A percentile compares a stretch with the other conserved stretches of the same genome.
Evolutionary conservation across 2,329 filamentous ascomycete genomes (phyloP).

Genomic region (Hymenoscyphus linearis): DNA sequence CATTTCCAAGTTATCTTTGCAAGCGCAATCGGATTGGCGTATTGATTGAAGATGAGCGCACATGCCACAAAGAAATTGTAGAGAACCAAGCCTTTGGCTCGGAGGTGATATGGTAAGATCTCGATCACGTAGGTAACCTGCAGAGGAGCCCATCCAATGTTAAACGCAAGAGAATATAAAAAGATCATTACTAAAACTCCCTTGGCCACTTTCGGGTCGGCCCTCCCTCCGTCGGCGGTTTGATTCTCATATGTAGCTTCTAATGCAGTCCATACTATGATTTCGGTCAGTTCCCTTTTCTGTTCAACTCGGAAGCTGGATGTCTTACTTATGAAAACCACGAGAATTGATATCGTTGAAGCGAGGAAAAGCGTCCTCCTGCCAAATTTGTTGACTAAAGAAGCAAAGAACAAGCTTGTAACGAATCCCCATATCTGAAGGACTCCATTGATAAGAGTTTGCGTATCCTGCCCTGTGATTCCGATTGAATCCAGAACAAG

Average conservation of each 20-base stretch:
- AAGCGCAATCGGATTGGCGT: slow-evolving; percentile 37
- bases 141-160: slow-evolving; percentile 25
- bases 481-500: slow-evolving; percentile 23
- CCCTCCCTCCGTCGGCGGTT: slow-evolving; percentile 7
- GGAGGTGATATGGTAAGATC: slow-evolving; percentile 25
- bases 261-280: slow-evolving; percentile 19
- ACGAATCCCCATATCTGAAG: slow-evolving; percentile 21
- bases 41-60: slow-evolving; percentile 39
- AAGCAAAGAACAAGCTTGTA: slow-evolving; percentile 17
- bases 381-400: slow-evolving; percentile 21
- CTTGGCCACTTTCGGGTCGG: slow-evolving; percentile 10
- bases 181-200: slow-evolving; percentile 35
- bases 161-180: slow-evolving; percentile 40
- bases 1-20: slow-evolving; percentile 36
- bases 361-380: slow-evolving; percentile 20
- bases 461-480: slow-evolving; percentile 14
- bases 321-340: slow-evolving; percentile 17
- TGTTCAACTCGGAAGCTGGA: not conserved
- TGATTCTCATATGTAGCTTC: slow-evolving; percentile 19
- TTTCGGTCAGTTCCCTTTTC: not conserved
- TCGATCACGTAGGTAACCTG: slow-evolving; percentile 24
- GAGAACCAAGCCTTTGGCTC: slow-evolving; percentile 31
- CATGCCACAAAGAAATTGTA: slow-evolving; percentile 39
- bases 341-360: slow-evolving; percentile 17
- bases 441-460: slow-evolving; percentile 23